These are phyloP conservation scores for Fusarium humuli DNA, from an alignment of 2,329 filamentous ascomycete species.

Conservation along the genomic window DNA sequence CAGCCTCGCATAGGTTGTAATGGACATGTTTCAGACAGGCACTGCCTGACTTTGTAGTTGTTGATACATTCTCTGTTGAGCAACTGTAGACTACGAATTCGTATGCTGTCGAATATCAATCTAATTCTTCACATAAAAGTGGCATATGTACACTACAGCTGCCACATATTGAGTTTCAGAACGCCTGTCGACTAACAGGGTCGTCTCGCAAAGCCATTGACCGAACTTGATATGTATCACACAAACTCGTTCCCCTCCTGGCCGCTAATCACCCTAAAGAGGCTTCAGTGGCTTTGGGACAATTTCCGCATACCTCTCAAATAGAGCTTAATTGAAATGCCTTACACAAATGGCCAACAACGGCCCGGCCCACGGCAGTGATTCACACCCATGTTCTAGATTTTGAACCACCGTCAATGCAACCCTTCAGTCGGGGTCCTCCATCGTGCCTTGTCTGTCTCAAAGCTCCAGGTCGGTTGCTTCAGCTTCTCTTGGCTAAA, in stretches of 20 bases:
- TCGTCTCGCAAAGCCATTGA: background rate
- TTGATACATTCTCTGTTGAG: constrained; percentile 1
- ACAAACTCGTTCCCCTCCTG: constrained; percentile 1
- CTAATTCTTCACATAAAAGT: background rate
- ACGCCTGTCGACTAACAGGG: constrained; percentile 6
- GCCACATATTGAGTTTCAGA: constrained; percentile 14
- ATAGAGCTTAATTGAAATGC: constrained; percentile 27
- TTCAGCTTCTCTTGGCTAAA: constrained; percentile 25
- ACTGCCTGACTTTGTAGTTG: background rate
- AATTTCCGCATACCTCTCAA: constrained; percentile 25
- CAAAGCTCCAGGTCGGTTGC: constrained; percentile 24
- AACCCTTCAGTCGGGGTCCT: constrained; percentile 37
- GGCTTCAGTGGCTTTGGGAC: constrained; percentile 22
- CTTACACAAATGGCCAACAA: constrained; percentile 27
- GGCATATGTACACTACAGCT: background rate
- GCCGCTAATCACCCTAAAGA: constrained; percentile 6
- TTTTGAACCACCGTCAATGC: constrained; percentile 27
- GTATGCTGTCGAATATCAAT: background rate
- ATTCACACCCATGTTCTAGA: constrained; percentile 38
- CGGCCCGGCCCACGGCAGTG: constrained; percentile 40
- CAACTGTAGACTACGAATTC: background rate
- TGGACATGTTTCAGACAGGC: constrained; percentile 4
- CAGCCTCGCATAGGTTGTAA: background rate
- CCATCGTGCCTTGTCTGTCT: constrained; percentile 29
- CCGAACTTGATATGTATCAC: background rate